A percentile compares a stretch with the other conserved stretches of the same genome.
These are phyloP conservation scores for Prinsepia uniflora DNA, from an alignment of 306 rosid genomes.

Conservation along the genomic window DNA sequence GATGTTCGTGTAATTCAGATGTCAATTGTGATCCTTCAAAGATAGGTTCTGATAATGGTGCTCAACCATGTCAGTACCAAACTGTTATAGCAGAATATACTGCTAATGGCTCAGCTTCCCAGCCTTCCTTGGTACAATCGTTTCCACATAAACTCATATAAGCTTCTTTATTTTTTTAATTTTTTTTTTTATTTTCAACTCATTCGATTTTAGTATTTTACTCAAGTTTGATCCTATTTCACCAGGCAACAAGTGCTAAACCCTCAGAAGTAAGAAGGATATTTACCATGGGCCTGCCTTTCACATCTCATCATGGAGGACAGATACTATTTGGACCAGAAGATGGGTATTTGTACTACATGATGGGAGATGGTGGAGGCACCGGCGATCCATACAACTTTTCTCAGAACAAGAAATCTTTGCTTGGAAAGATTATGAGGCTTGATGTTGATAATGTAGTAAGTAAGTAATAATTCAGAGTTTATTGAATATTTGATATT, in stretches of 20 bases:
- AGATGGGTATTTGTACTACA: slow-evolving; percentile 80
- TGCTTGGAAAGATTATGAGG: slow-evolving; percentile 96
- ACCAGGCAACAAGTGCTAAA: slow-evolving; percentile 78
- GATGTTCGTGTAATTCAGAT: slow-evolving; percentile 90
- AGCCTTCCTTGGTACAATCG: slow-evolving; percentile 58
- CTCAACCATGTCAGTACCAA: slow-evolving; percentile 85
- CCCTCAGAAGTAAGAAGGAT: slow-evolving; percentile 89
- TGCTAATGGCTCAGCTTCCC: slow-evolving; percentile 56
- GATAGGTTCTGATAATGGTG: slow-evolving; percentile 51
- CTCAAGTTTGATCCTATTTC: background rate
- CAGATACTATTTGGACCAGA: slow-evolving; percentile 90
- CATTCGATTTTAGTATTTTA: slow-evolving; percentile 7
- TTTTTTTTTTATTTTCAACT: slow-evolving; percentile 13
- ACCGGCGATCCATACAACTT: slow-evolving; percentile 79
- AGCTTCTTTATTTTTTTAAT: background rate
- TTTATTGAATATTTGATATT: background rate
- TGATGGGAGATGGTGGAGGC: slow-evolving; percentile 95
- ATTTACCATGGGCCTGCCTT: slow-evolving; percentile 92
- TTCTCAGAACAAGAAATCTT: slow-evolving; percentile 87
- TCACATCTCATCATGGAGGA: slow-evolving; percentile 69
- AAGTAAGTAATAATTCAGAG: slow-evolving; percentile 40
- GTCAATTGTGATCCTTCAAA: slow-evolving; percentile 93
- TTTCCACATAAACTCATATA: slow-evolving; percentile 17
- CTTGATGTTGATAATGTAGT: slow-evolving; percentile 72
- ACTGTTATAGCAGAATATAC: slow-evolving; percentile 77